Evolutionary conservation across 2,329 filamentous ascomycete genomes (phyloP), one percentile per base, ranked within the genome.

Genomic region (Epichloe aotearoae): DNA sequence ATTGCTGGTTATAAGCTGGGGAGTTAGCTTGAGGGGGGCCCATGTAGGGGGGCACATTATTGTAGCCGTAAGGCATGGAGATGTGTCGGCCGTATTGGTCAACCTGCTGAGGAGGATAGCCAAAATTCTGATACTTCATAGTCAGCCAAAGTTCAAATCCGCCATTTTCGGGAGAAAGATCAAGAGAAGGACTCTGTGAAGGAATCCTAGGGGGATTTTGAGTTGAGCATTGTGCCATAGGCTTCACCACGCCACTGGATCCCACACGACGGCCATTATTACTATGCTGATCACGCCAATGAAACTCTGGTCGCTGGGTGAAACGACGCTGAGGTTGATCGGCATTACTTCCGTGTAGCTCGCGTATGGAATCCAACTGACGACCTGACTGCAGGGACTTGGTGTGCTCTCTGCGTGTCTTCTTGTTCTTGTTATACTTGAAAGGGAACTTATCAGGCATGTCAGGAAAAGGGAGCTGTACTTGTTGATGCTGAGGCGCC

Each of bases 131-230:
- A 64, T 77, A 71, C 70, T 77, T 78, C 59, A 75, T 69, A 62
- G 80, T 88, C 74, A 90, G 84, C 79, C 77, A 75, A 57, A 78
- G 75, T 66, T 90, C 84, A 76, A 84, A 88, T 57, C 82, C 75
- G 62, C 80, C 79, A 63, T 73, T 83, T 62, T 82, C 79, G 53
- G 84, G 84, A 55, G 83, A 82, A 52, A 89, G 68, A 69, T 87
- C 79, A 63, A 79, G 62, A 56, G 61, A 60, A 59, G 55, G 59
- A 55, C 50, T 53, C 36, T 56, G 47, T 46, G 53, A 39, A 49
- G 50, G 43, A 33, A 38, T 14, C n/a, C 38, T 38, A 33, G 38
- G 52, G 49, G 40, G 10, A 5, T 20, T 20, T 19, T 50, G 51
- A 33, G 44, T 15, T 20, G 50, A 46, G 52, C 49, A 38, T 44